Evolutionary conservation across 1,139 yeast genomes (phyloP).

Genomic region (Debaryomyces psychrophilus): DNA sequence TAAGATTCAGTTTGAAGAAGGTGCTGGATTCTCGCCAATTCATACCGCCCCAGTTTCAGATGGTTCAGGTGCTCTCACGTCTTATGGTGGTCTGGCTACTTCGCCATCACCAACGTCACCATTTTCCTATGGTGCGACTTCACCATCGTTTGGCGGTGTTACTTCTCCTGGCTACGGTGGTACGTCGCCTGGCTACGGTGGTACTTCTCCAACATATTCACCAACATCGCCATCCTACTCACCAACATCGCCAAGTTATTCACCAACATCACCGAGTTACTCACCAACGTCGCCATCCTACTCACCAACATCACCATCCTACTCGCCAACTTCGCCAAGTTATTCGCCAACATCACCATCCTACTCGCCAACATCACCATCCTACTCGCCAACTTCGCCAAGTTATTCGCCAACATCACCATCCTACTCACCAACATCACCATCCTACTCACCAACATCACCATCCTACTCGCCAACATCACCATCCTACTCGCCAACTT

Average conservation of each 20-base stretch:
- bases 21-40: conserved; percentile 91
- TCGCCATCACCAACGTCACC: conserved; percentile 61
- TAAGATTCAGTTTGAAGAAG: conserved; percentile 74
- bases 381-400: conserved; percentile 74
- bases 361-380: conserved; percentile 76
- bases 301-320: conserved; percentile 73
- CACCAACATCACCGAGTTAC: conserved; percentile 77
- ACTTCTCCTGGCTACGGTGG: conserved; percentile 63
- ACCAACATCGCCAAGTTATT: conserved; percentile 72
- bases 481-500: conserved; percentile 57
- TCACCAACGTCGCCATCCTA: conserved; percentile 57
- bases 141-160: conserved; percentile 58
- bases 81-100: conserved; percentile 75
- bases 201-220: conserved; percentile 45
- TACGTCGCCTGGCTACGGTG: conserved; percentile 56
- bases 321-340: conserved; percentile 72
- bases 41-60: conserved; percentile 85
- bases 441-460: conserved; percentile 70
- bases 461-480: conserved; percentile 79
- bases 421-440: conserved; percentile 68
- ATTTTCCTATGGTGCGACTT: conserved; percentile 62
- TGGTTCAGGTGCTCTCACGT: conserved; percentile 89
- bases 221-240: conserved; percentile 78
- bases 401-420: conserved; percentile 77
- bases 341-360: conserved; percentile 76